Percentiles rank a stretch among this genome's conserved stretches.
phyloP scores from a whole-genome alignment of 2,329 filamentous ascomycete species.

The Septoria petroselini region DNA sequence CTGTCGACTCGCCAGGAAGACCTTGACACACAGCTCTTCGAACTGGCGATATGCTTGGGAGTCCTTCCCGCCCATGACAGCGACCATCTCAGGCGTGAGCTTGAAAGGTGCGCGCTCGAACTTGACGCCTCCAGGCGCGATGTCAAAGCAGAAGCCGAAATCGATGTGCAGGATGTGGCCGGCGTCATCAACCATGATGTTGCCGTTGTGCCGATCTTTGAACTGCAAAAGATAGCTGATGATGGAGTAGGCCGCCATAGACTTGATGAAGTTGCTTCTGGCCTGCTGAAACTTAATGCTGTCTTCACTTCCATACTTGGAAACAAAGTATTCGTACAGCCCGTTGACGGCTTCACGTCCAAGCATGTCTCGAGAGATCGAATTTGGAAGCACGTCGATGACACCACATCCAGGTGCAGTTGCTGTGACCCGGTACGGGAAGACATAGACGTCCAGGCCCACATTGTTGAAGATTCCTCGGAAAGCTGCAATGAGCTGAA shows the following conservation, averaged over 20 bases:
- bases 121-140: slow-evolving; percentile 91
- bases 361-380: slow-evolving; percentile 97
- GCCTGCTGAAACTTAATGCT: slow-evolving; percentile 92
- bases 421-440: slow-evolving; percentile 93
- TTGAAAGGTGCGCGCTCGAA: slow-evolving; percentile 99
- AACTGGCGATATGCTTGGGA: slow-evolving; percentile 94
- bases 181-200: slow-evolving; percentile 98
- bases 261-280: slow-evolving; percentile 96
- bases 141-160: slow-evolving; percentile 99
- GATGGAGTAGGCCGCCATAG: slow-evolving; percentile 96
- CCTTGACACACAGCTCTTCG: slow-evolving; percentile 92
- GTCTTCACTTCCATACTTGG: slow-evolving; percentile 95
- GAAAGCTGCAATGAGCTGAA: slow-evolving; percentile 98
- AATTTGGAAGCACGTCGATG: slow-evolving; percentile 96
- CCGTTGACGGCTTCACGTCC: slow-evolving; percentile 97
- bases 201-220: slow-evolving; percentile 98
- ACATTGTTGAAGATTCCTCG: slow-evolving; percentile 94
- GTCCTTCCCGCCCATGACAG: slow-evolving; percentile 88
- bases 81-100: slow-evolving; percentile 93
- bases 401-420: slow-evolving; percentile 97
- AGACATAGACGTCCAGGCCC: slow-evolving; percentile 93
- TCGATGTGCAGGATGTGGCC: slow-evolving; percentile 98
- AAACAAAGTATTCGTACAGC: slow-evolving; percentile 96
- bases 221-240: slow-evolving; percentile 97
- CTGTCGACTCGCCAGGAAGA: slow-evolving; percentile 82